Evolutionary conservation across 2,329 filamentous ascomycete species (phyloP).

Genomic region (Colletotrichum acutatum): DNA sequence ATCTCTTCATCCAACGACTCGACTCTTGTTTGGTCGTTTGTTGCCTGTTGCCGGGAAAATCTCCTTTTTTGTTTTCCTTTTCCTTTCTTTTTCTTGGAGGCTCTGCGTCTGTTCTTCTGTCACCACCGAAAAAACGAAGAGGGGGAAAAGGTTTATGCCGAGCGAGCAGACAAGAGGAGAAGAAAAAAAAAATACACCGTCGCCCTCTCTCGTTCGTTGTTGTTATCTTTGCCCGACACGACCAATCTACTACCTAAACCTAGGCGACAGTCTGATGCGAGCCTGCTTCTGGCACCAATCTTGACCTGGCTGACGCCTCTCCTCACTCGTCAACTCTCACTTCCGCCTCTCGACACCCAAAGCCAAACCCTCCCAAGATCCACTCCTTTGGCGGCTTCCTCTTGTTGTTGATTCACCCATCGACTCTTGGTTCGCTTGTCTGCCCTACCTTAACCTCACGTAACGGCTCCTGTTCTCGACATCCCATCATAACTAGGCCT

Average conservation of each 20-base stretch:
- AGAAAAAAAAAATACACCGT: constrained; percentile 21
- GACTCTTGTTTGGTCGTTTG: not conserved
- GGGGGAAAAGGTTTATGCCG: constrained; percentile 12
- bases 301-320: constrained; percentile 28
- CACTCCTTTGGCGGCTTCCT: constrained; percentile 30
- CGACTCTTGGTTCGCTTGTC: not conserved
- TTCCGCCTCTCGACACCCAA: not conserved
- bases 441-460: not conserved
- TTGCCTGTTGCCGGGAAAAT: not conserved
- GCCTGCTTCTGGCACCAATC: constrained; percentile 7
- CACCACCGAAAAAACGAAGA: constrained; percentile 25
- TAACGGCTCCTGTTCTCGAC: too few relatives aligned
- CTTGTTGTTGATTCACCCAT: constrained; percentile 21
- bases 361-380: not conserved
- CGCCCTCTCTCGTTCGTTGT: constrained; percentile 1
- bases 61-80: constrained; percentile 1
- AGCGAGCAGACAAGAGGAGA: not conserved
- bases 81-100: constrained; percentile 21
- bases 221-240: constrained; percentile 27
- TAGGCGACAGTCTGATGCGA: constrained; percentile 14
- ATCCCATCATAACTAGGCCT: not conserved
- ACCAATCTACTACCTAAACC: constrained; percentile 14
- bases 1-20: not conserved
- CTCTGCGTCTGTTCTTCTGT: constrained; percentile 29
- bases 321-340: constrained; percentile 8